phyloP scores from a whole-genome alignment of 352 stramenopile species.

The Phytophthora rubi region DNA sequence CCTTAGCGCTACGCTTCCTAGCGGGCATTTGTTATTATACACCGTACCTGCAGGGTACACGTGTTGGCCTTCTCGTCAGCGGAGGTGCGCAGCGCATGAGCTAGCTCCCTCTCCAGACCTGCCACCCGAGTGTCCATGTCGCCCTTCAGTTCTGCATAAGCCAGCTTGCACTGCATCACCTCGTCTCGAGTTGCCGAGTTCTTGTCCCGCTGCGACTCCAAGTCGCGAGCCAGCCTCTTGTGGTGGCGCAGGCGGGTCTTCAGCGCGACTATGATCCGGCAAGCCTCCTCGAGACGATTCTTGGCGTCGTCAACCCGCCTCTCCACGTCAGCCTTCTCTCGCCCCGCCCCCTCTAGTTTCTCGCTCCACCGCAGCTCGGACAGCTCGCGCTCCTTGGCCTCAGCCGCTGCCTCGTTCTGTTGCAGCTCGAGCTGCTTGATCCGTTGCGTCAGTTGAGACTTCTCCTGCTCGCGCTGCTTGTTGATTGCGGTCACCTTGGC shows the following conservation, averaged over 20 bases:
- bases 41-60: slow-evolving; percentile 32
- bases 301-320: slow-evolving; percentile 25
- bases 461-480: slow-evolving; percentile 20
- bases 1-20: no score
- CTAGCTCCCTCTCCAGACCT: slow-evolving; percentile 40
- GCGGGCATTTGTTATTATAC: no score
- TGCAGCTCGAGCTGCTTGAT: slow-evolving; percentile 49
- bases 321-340: slow-evolving; percentile 27
- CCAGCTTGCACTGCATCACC: slow-evolving; percentile 35
- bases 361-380: slow-evolving; percentile 21
- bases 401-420: slow-evolving; percentile 31
- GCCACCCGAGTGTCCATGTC: slow-evolving; percentile 29
- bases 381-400: slow-evolving; percentile 30
- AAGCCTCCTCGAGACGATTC: slow-evolving; percentile 41
- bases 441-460: slow-evolving; percentile 32
- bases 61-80: slow-evolving; percentile 20
- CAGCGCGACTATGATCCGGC: slow-evolving; percentile 52
- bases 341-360: slow-evolving; percentile 6
- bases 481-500: slow-evolving; percentile 20
- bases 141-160: slow-evolving; percentile 34
- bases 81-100: slow-evolving; percentile 16
- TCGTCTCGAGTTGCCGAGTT: slow-evolving; percentile 23
- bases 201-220: slow-evolving; percentile 23
- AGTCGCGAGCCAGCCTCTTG: slow-evolving; percentile 14
- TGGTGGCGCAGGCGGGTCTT: slow-evolving; percentile 43